A percentile compares a stretch with the other conserved stretches of the same genome.
Conservation (phyloP, 371 early-diverging fungal species). For the Mucor circinelloides region DNA sequence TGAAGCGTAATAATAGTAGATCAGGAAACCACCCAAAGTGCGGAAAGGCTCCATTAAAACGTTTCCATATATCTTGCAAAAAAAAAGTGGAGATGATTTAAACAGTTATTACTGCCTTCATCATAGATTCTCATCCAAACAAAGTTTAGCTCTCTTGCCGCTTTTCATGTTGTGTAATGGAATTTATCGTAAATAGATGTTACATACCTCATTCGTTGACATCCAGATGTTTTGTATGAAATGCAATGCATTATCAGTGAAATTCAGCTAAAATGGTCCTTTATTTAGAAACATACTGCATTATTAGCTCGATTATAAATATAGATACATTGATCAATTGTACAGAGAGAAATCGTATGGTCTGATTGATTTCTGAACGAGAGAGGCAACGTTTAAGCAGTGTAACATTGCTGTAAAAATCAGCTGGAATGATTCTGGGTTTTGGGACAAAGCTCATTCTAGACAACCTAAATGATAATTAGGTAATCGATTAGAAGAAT, state of each 20-base stretch:
- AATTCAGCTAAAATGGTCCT: too few species aligned
- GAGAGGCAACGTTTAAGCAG: background rate
- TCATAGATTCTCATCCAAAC: background rate
- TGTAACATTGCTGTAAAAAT: background rate
- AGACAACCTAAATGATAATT: background rate
- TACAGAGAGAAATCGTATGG: background rate
- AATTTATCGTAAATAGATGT: background rate
- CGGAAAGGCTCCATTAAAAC: too few species aligned
- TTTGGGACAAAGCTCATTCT: background rate
- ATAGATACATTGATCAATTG: background rate
- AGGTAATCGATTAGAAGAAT: background rate
- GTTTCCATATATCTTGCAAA: too few species aligned
- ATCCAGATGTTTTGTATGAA: background rate
- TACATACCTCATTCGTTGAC: background rate
- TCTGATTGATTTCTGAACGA: background rate
- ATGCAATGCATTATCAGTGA: background rate
- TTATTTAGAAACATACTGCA: background rate
- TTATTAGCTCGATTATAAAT: background rate
- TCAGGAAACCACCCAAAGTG: too few species aligned
- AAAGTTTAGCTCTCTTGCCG: background rate
- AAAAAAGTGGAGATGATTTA: too few species aligned
- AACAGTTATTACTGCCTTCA: too few species aligned
- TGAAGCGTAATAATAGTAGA: too few species aligned
- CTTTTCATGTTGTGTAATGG: background rate
- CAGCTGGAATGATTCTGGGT: background rate